Conservation (phyloP, 1,139 yeast species). For the Arxiozyma slooffiae region DNA sequence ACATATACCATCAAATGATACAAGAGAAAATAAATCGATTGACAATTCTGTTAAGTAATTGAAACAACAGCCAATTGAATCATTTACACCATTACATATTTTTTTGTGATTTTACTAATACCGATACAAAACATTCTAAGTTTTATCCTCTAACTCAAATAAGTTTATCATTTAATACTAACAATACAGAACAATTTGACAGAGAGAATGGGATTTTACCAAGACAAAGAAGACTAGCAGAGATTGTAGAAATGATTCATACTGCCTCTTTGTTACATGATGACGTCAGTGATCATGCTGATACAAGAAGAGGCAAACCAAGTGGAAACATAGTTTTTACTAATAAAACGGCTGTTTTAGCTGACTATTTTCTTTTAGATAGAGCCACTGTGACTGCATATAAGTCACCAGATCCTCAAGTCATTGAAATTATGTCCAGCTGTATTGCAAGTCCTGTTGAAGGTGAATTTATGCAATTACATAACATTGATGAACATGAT, state of each 20-base stretch:
- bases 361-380: slow-evolving; percentile 91
- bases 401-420: slow-evolving; percentile 89
- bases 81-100: slow-evolving; percentile 70
- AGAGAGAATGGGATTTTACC: slow-evolving; percentile 65
- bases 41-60: slow-evolving; percentile 50
- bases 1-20: slow-evolving; percentile 1
- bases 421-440: slow-evolving; percentile 86
- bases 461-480: slow-evolving; percentile 97
- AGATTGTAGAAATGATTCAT: slow-evolving; percentile 96
- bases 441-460: slow-evolving; percentile 95
- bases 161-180: neutral
- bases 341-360: slow-evolving; percentile 93
- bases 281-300: slow-evolving; percentile 92
- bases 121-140: neutral
- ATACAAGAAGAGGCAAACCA: slow-evolving; percentile 81
- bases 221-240: slow-evolving; percentile 89
- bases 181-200: slow-evolving; percentile 40
- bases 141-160: neutral
- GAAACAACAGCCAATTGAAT: slow-evolving; percentile 29
- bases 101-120: slow-evolving; percentile 54
- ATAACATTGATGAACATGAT: slow-evolving; percentile 47
- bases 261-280: slow-evolving; percentile 95
- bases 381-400: slow-evolving; percentile 96
- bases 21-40: neutral
- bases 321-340: slow-evolving; percentile 90